Evolutionary conservation across 2,329 filamentous ascomycete genomes (phyloP).

Genomic region (Apiospora marii): DNA sequence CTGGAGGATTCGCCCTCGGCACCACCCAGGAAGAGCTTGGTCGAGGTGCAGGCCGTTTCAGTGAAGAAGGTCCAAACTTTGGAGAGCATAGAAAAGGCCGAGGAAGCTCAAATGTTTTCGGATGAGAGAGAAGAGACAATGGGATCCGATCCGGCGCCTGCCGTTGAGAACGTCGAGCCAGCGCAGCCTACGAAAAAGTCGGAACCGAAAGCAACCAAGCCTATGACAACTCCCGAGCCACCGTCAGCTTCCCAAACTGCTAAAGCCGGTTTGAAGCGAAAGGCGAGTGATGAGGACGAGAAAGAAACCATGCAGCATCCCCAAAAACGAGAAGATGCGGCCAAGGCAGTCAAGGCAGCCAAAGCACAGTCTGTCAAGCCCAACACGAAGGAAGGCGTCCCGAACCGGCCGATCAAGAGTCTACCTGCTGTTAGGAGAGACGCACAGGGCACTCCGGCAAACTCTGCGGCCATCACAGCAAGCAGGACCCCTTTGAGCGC

Average conservation of each 20-base stretch:
- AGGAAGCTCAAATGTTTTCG: background rate
- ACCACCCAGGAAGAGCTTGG: conserved; percentile 24
- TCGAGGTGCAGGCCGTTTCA: conserved; percentile 5
- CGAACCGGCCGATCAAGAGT: conserved; percentile 54
- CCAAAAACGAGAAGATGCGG: conserved; percentile 28
- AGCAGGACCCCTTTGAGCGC: conserved; percentile 58
- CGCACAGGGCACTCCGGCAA: conserved; percentile 41
- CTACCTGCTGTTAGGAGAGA: conserved; percentile 51
- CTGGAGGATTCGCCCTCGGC: conserved; percentile 23
- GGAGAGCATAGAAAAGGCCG: conserved; percentile 2
- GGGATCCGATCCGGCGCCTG: background rate
- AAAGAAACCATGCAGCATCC: conserved; percentile 44
- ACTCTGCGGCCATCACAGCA: conserved; percentile 36
- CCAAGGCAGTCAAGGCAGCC: background rate
- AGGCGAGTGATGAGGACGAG: conserved; percentile 63
- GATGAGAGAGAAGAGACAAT: background rate
- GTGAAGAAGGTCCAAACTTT: conserved; percentile 25
- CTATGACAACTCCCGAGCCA: conserved; percentile 28
- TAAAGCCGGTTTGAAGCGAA: conserved; percentile 65
- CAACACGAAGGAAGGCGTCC: conserved; percentile 41
- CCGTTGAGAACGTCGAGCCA: background rate
- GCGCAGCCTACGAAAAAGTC: background rate
- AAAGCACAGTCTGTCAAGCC: background rate
- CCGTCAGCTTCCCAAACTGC: conserved; percentile 35
- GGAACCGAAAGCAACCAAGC: conserved; percentile 11